phyloP scores from a whole-genome alignment of 2,329 filamentous ascomycete species.

The Neoarthrinium moseri region DNA sequence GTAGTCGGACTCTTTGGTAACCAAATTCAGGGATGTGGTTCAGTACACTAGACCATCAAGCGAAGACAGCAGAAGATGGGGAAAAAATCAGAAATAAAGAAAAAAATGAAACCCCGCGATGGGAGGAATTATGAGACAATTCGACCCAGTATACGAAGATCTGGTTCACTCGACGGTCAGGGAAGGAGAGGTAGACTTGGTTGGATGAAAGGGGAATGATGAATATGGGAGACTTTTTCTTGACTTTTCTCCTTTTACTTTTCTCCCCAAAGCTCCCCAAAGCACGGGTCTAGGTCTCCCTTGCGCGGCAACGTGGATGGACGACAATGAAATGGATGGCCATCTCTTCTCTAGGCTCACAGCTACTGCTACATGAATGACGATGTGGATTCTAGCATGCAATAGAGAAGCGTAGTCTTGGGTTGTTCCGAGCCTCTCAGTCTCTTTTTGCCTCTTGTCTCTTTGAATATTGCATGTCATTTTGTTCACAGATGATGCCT shows the following conservation, averaged over 20 bases:
- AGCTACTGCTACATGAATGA: slow-evolving; percentile 1
- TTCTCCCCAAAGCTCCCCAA: no score
- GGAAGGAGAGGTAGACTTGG: not conserved
- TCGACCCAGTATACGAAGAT: not conserved
- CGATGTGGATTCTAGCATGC: no score
- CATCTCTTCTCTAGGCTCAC: slow-evolving; percentile 5
- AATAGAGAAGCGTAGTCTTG: no score
- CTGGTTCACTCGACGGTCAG: not conserved
- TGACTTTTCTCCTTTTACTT: not conserved
- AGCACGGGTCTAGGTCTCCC: not conserved
- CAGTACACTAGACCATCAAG: no score
- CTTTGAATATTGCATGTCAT: no score
- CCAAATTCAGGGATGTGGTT: no score
- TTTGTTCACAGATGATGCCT: no score
- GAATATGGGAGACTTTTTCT: slow-evolving; percentile 1
- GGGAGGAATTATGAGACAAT: not conserved
- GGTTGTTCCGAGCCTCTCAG: no score
- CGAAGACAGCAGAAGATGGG: not conserved
- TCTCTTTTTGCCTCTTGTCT: no score
- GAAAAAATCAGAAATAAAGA: not conserved
- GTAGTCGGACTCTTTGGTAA: no score
- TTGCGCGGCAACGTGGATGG: not conserved
- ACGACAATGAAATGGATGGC: slow-evolving; percentile 4
- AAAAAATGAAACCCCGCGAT: not conserved
- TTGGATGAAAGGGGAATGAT: slow-evolving; percentile 7